Percentiles rank a stretch among this genome's conserved stretches.
Evolutionary conservation across 2,329 filamentous ascomycete species (phyloP).

Genomic region (Monosporascus sp.): DNA sequence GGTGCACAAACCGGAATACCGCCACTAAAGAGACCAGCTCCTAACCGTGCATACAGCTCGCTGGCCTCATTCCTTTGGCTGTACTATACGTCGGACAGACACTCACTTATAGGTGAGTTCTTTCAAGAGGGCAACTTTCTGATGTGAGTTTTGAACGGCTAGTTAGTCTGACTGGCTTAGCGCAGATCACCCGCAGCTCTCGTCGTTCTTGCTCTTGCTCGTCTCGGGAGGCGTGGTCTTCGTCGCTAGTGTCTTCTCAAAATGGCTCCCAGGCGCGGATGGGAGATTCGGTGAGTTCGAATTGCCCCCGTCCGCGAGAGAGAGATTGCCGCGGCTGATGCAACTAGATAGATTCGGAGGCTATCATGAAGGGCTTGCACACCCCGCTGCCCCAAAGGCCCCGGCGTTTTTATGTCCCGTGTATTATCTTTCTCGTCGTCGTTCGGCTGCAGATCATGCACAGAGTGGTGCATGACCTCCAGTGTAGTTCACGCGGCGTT

Average conservation of each 20-base stretch:
- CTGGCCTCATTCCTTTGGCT: slow-evolving; percentile 45
- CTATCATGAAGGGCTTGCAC: slow-evolving; percentile 30
- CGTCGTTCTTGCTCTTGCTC: slow-evolving; percentile 41
- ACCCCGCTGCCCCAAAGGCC: slow-evolving; percentile 40
- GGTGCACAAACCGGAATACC: neutral
- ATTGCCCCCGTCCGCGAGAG: neutral
- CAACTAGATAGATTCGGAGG: slow-evolving; percentile 19
- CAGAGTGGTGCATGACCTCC: slow-evolving; percentile 40
- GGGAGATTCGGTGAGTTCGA: slow-evolving; percentile 38
- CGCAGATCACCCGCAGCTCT: slow-evolving; percentile 45
- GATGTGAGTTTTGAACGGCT: neutral
- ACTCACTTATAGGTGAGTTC: slow-evolving; percentile 42
- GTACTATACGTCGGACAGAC: slow-evolving; percentile 40
- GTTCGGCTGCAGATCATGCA: slow-evolving; percentile 45
- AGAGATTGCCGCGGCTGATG: neutral
- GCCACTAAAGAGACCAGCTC: neutral
- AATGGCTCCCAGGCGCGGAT: slow-evolving; percentile 42
- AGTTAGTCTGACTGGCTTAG: slow-evolving; percentile 6
- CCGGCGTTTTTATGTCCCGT: slow-evolving; percentile 39
- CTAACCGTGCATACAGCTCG: slow-evolving; percentile 30
- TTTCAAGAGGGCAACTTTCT: neutral
- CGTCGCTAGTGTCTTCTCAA: slow-evolving; percentile 35
- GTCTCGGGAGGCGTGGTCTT: slow-evolving; percentile 40
- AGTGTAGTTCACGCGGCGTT: slow-evolving; percentile 46
- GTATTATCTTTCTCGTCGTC: slow-evolving; percentile 40